Evolutionary conservation across 345 rosid genomes (phyloP).

Genomic region (Citrus australasica): DNA sequence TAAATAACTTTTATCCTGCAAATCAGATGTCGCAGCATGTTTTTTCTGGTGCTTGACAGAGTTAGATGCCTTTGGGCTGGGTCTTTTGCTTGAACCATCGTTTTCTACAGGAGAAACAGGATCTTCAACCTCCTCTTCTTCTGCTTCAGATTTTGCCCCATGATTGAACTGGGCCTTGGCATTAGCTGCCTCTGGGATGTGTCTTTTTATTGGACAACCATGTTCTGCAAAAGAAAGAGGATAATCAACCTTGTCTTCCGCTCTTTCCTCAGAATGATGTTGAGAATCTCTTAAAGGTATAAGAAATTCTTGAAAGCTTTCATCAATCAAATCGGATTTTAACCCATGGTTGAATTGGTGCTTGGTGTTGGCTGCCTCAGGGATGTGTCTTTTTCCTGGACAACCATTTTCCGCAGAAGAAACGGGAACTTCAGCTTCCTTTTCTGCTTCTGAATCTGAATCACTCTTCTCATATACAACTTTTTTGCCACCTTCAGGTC

Average conservation of each 20-base stretch:
- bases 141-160: no score
- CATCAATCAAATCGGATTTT: constrained; percentile 21
- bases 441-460: constrained; percentile 8
- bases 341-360: constrained; percentile 12
- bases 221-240: neutral
- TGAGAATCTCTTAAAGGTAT: neutral
- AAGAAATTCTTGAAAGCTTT: constrained; percentile 20
- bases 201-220: neutral
- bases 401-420: neutral
- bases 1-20: constrained; percentile 29
- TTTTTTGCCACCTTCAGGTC: neutral
- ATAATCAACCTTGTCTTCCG: constrained; percentile 7
- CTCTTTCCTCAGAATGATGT: no score
- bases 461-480: neutral
- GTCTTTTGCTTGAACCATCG: neutral
- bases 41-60: constrained; percentile 8
- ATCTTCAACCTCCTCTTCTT: constrained; percentile 10
- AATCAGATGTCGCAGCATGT: neutral
- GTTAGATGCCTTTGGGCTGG: neutral
- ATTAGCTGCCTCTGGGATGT: neutral
- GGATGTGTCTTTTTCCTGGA: neutral
- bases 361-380: neutral
- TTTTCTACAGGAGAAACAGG: constrained; percentile 6
- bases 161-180: no score
- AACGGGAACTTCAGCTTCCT: constrained; percentile 12